Evolutionary conservation across 2,329 filamentous ascomycete species (phyloP), one percentile per base, ranked within the genome.

Genomic region (Fusarium equiseti): DNA sequence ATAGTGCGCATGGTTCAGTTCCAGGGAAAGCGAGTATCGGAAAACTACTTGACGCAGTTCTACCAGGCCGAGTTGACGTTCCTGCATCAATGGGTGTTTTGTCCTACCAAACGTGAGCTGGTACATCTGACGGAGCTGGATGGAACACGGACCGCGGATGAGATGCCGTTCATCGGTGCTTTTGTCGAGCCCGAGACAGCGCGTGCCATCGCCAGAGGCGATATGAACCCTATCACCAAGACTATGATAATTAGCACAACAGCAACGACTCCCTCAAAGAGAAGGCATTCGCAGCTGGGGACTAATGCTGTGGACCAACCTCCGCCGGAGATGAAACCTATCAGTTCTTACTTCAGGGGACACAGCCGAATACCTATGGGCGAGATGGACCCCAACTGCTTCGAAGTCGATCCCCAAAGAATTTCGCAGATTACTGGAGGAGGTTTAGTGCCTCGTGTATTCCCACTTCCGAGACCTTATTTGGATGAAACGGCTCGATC

Each of bases 21-120:
- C 71, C 94, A 98, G 58, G 94, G 94, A 20, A 95, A 97, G 78
- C 91, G 90, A 73, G 87, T 99, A 12, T 95, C 96, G 1, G 83
- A 90, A 42, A 91, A 92, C 67, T 99, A 98, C 77, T 83, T 96
- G 29, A 89, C 92, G 10, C 85, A 88, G 22, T 99, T 98, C 78
- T 88, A 89, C 66, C 91, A 95, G 77, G 96, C 96, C 0, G 96
- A 99, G 79, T 84, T 93, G 73, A 98, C 96, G 0, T 99, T 99
- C 76, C 82, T 98, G 20, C 92, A 98, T 76, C 96, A 98, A 82
- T 92, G 96, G 81, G 95, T 98, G 5, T 99, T 93, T 79, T 98
- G 95, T 78, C 94, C 95, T 0, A 83, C 85, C 40, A 85, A 87
- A 44, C 85, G 90, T 62, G 83, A 89, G 66, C 81, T 98, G 46